Base-by-base conservation (phyloP, 2,329 filamentous ascomycete species). In the Colletotrichum falcatum region DNA sequence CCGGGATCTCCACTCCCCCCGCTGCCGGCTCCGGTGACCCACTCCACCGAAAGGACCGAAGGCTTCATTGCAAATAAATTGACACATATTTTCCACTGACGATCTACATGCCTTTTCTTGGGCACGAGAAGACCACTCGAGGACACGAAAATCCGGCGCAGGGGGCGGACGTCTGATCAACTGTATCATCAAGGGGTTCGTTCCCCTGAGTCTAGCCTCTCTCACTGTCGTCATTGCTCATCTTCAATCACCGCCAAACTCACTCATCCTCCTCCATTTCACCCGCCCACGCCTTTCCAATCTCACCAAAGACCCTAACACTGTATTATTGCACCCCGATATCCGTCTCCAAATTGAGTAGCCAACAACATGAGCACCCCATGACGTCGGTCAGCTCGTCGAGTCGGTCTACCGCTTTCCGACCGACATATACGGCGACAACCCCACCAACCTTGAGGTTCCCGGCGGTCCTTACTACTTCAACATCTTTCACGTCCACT, bases 401-500 rank as follows among this genome's bases (percentile, higher is more conserved):
- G 59, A 61, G 59, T 33, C 59, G 6, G 59, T 61, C 59, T 46
- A 42, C 59, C 59, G 59, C 59, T 61, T 61, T n/a, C 59, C 59
- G 42, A 48, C n/a, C 11, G 33, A 51, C 11, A 6, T 61, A 5
- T 61, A 61, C 59, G 59, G 59, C 44, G 59, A 61, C 16, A n/a
- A 61, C 23, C 59, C 44, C n/a, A 16, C 16, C 44, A 20, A 61
- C 16, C 46, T 61, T 4, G 59, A 61, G 16, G 20, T 61, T 20
- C 23, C 46, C 46, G 59, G 46, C 30, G 23, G 42, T 16, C 18
- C 33, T 9, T 44, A 20, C 30, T 28, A 18, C 59, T 49, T 51
- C 33, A 39, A 37, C n/a, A 44, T 61, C 46, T 6, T 61, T 23
- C 59, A 61, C 44, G 44, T 61, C 33, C 59, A 46, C 33, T 61